These are phyloP conservation scores for Zychaea mexicana DNA, from an alignment of 371 early-diverging fungal species.

Conservation along the genomic window DNA sequence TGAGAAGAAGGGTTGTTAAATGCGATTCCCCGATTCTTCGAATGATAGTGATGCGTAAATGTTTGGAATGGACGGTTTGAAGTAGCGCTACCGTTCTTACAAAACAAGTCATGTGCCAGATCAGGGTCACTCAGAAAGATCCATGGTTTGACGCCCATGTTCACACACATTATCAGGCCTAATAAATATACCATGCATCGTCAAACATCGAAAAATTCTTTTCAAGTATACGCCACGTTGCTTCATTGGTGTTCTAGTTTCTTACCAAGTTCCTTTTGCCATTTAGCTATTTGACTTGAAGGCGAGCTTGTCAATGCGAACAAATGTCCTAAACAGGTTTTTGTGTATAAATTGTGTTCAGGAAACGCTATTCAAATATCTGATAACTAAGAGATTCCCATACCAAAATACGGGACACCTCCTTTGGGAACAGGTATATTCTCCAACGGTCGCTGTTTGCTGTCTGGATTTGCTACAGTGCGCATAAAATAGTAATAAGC, in stretches of 20 bases:
- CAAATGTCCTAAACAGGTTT: constrained; percentile 13
- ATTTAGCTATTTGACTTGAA: constrained; percentile 8
- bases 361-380: not conserved
- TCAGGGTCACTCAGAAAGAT: constrained; percentile 18
- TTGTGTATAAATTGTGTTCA: not conserved
- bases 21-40: constrained; percentile 13
- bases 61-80: constrained; percentile 17
- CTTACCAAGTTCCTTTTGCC: constrained; percentile 11
- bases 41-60: constrained; percentile 10
- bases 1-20: constrained; percentile 5
- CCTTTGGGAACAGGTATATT: constrained; percentile 1
- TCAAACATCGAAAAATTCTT: too few species aligned
- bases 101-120: constrained; percentile 23
- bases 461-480: too few species aligned
- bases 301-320: constrained; percentile 7
- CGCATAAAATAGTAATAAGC: too few species aligned
- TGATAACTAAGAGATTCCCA: too few species aligned
- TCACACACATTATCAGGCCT: not conserved
- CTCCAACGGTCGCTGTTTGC: too few species aligned
- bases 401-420: constrained; percentile 13
- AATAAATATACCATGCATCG: too few species aligned
- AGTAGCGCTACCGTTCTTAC: constrained; percentile 11
- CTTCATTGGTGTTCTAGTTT: not conserved
- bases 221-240: not conserved
- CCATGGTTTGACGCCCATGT: constrained; percentile 25